Evolutionary conservation across 2,329 filamentous ascomycete species (phyloP).

Genomic region (Torrubiella hemipterigena): DNA sequence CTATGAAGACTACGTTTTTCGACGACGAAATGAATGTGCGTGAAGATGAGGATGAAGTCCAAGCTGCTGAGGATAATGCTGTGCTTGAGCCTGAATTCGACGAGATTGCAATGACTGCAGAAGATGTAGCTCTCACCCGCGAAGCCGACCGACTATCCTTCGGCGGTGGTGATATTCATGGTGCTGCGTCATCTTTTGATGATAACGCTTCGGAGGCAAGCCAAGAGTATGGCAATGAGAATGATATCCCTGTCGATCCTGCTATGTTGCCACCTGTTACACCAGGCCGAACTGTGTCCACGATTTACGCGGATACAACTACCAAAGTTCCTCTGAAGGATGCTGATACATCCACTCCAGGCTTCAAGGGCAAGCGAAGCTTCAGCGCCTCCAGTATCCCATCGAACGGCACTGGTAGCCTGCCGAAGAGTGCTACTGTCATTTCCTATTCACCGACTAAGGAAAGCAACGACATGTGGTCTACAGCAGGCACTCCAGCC

Average conservation of each 20-base stretch:
- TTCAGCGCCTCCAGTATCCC: constrained; percentile 37
- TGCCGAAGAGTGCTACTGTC: constrained; percentile 36
- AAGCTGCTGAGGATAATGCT: constrained; percentile 15
- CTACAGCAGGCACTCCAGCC: constrained; percentile 40
- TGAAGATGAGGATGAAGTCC: constrained; percentile 8
- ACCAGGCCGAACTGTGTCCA: constrained; percentile 39
- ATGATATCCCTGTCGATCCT: constrained; percentile 44
- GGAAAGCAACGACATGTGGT: constrained; percentile 36
- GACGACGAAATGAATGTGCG: constrained; percentile 44
- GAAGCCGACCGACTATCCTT: constrained; percentile 52
- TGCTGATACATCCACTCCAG: constrained; percentile 44
- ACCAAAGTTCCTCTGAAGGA: constrained; percentile 67
- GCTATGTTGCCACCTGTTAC: constrained; percentile 37
- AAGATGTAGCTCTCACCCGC: constrained; percentile 43
- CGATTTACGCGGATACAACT: constrained; percentile 45
- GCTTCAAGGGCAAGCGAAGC: constrained; percentile 35
- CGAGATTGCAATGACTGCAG: constrained; percentile 35
- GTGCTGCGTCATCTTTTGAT: constrained; percentile 21
- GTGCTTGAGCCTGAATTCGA: constrained; percentile 24
- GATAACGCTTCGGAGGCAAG: constrained; percentile 47
- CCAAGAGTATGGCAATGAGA: constrained; percentile 57
- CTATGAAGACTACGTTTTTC: constrained; percentile 40
- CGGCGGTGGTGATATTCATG: too few species aligned
- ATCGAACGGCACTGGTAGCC: constrained; percentile 22
- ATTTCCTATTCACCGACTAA: constrained; percentile 43